Evolutionary conservation across 1,139 yeast genomes (phyloP).

Genomic region (Magnusiomyces paraingens): DNA sequence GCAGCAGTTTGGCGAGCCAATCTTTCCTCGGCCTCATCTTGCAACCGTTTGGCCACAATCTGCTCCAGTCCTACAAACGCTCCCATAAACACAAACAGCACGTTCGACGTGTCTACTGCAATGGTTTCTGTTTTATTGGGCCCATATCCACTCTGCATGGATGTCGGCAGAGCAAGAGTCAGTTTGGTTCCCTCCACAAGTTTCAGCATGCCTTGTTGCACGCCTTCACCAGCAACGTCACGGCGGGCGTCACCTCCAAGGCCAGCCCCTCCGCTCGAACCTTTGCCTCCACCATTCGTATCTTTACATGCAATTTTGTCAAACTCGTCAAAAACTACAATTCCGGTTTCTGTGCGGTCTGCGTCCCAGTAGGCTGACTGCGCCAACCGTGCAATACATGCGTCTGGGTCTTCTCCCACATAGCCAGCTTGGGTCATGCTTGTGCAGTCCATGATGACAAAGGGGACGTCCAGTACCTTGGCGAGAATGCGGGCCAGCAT

Average conservation of each 20-base stretch:
- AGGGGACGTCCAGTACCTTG: conserved; percentile 43
- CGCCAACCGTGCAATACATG: conserved; percentile 44
- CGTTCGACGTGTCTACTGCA: conserved; percentile 45
- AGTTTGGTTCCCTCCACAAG: conserved; percentile 48
- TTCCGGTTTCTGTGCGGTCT: conserved; percentile 44
- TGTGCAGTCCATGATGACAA: conserved; percentile 50
- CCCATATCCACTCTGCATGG: conserved; percentile 23
- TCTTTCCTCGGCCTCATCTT: conserved; percentile 21
- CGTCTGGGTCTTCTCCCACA: conserved; percentile 52
- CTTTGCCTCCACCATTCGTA: conserved; percentile 41
- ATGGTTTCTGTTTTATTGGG: conserved; percentile 35
- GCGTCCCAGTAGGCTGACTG: conserved; percentile 44
- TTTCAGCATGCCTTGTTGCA: conserved; percentile 48
- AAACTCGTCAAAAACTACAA: conserved; percentile 48
- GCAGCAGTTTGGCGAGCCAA: not conserved
- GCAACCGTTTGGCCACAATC: conserved; percentile 35
- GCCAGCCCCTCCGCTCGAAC: conserved; percentile 53
- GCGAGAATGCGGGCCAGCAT: conserved; percentile 48
- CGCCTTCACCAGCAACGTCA: conserved; percentile 55
- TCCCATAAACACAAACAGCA: conserved; percentile 48
- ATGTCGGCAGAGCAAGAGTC: conserved; percentile 40
- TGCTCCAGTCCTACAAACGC: conserved; percentile 50
- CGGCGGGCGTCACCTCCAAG: conserved; percentile 41
- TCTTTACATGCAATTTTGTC: conserved; percentile 47
- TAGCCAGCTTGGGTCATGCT: conserved; percentile 54